Evolutionary conservation across 73 alveolate species (phyloP), one percentile per base, ranked within the genome.

Genomic region (Stentor coeruleus): DNA sequence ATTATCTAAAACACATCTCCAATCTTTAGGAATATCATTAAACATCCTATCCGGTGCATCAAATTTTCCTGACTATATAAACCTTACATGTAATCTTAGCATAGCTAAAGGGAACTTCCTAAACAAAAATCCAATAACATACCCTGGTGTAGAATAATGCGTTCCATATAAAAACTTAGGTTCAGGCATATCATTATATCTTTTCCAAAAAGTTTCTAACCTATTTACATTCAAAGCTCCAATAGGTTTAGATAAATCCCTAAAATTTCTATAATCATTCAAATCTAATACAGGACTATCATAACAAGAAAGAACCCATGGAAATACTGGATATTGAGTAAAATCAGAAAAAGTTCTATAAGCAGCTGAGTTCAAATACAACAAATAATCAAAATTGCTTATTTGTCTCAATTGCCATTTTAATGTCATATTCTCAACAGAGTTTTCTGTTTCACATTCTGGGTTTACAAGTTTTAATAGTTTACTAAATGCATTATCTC

Each of bases 241-340:
- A 6, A 98, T 91, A 35, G 99, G 99, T 86, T 97, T 98, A 26
- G 94, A 66, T 60, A 98, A 87, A 88, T 98, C 99, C 58, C 99
- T 90, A 85, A 85, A 98, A 59, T 86, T 88, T 31, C 84, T 84
- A 28, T 91, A 88, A 59, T 93, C 97, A 39, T 74, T 66, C 57
- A 90, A 80, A 82, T 88, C 94, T 39, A 89, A 76, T 41, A 77
- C 87, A 74, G 81, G 3, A 3, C 60, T 11, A 59, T 55, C 87
- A 76, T 96, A 98, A 87, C 97, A 97, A 74, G 97, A 82, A 49
- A 98, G 57, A 42, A 98, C 89, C 99, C 99, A 96, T 0, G 99
- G 99, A 84, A 97, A 97, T 31, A 98, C 99, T 3, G 99, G 99
- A 85, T 98, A 98, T 88, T 98, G 96, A 6, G 99, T 92, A 82